Evolutionary conservation across 441 rosid genomes (phyloP).

Genomic region (Mallotus repandus): DNA sequence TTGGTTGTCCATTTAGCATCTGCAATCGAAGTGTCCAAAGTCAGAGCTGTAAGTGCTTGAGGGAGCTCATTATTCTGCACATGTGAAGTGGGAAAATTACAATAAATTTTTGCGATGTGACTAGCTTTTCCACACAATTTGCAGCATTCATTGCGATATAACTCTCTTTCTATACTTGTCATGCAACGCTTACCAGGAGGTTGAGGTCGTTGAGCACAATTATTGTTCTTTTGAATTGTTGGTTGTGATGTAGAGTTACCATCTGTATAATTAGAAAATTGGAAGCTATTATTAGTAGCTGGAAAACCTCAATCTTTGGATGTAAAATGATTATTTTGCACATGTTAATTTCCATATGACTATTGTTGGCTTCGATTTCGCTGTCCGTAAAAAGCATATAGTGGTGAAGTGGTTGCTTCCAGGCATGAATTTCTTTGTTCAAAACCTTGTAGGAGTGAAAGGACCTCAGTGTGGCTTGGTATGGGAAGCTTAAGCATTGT

Average conservation of each 20-base stretch:
- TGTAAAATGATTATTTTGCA: not conserved
- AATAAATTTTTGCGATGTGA: constrained; percentile 2
- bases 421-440: too few species aligned
- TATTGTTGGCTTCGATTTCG: too few species aligned
- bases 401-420: too few species aligned
- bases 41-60: not conserved
- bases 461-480: too few species aligned
- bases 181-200: not conserved
- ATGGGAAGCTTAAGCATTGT: too few species aligned
- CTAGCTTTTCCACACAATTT: not conserved
- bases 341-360: too few species aligned
- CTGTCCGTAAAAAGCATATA: too few species aligned
- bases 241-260: not conserved
- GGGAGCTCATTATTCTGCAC: not conserved
- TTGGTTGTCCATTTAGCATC: not conserved
- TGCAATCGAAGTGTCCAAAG: not conserved
- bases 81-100: not conserved
- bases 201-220: not conserved
- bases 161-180: not conserved
- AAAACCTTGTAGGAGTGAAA: too few species aligned
- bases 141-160: not conserved
- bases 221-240: not conserved
- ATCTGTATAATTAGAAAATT: not conserved
- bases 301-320: constrained; percentile 2
- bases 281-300: not conserved